Percentiles rank a stretch among this genome's conserved stretches.
Conservation (phyloP, 257 asterid species). For the Lithospermum erythrorhizon region DNA sequence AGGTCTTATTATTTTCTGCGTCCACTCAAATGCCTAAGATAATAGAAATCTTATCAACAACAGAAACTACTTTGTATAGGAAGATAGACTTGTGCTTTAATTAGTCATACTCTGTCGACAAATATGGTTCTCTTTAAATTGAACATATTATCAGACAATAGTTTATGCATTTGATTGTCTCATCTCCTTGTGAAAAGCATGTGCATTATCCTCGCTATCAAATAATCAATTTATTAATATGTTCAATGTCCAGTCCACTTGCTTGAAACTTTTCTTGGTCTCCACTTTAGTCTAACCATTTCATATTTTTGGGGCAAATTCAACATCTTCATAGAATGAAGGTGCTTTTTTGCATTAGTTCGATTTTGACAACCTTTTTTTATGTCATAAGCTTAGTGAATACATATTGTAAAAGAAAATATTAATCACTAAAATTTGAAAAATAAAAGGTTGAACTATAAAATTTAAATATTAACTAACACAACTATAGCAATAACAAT, state of each 20-base stretch:
- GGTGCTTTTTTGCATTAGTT: background rate
- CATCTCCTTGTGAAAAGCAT: background rate
- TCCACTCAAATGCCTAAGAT: background rate
- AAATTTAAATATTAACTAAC: too few species aligned
- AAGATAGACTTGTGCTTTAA: background rate
- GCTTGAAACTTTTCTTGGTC: background rate
- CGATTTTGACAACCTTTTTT: too few species aligned
- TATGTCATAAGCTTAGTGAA: background rate
- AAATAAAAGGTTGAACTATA: background rate
- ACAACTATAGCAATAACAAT: too few species aligned
- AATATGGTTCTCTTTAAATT: too few species aligned
- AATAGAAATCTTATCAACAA: background rate
- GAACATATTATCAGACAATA: background rate
- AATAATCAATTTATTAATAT: too few species aligned
- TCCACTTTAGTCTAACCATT: background rate
- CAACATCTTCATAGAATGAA: background rate
- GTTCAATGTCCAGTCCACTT: background rate
- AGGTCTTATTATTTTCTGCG: background rate
- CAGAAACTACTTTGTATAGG: background rate
- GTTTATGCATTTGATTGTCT: background rate
- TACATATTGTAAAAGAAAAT: background rate
- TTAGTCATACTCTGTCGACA: background rate
- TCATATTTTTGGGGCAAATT: background rate
- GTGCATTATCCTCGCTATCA: background rate
- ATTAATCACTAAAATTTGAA: background rate